Evolutionary conservation across 2,329 filamentous ascomycete species (phyloP), one percentile per base, ranked within the genome.

Genomic region (Aspergillus glaucus): DNA sequence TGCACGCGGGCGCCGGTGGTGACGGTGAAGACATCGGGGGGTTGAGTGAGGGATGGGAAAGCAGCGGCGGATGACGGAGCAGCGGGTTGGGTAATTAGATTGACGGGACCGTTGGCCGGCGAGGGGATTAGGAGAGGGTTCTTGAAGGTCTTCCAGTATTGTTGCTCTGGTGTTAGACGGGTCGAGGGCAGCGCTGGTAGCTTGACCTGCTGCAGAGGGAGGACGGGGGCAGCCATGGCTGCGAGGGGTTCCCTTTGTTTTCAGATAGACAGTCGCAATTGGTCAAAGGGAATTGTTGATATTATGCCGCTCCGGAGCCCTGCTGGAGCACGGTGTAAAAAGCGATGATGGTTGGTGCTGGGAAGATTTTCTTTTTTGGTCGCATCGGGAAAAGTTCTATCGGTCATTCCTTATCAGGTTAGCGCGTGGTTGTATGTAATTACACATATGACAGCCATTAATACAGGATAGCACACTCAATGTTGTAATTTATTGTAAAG

Each of bases 141-240:
- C 73, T 88, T 90, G 77, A 98, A 98, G 10, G 87, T 86, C 65
- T 86, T 87, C 94, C 94, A 98, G 78, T 97, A 97, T 57, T 85
- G 81, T 73, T 97, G 91, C 75, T 98, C 93, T 28, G 91, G 85
- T 5, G 92, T 95, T 43, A 92, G 74, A 44, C 63, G 64, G 47
- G 88, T 86, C 37, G 86, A 85, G 49, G 90, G 90, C 45, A 88
- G 88, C 55, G 87, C 80, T 49, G 92, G 84, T 64, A 94, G 80
- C 78, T 89, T 94, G 64, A 94, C 75, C 68, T 85, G 85, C 68
- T 84, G 84, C 57, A 95, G 75, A 52, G 87, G 86, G 69, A 83
- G 81, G 62, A 95, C 87, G 74, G 89, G 85, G 63, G 90, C 87
- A 61, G 91, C 90, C 90, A 95, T 95, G 55, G 56, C 63, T 55